These are phyloP conservation scores for Kazachstania africana DNA, from an alignment of 805 yeast species.

Conservation along the genomic window DNA sequence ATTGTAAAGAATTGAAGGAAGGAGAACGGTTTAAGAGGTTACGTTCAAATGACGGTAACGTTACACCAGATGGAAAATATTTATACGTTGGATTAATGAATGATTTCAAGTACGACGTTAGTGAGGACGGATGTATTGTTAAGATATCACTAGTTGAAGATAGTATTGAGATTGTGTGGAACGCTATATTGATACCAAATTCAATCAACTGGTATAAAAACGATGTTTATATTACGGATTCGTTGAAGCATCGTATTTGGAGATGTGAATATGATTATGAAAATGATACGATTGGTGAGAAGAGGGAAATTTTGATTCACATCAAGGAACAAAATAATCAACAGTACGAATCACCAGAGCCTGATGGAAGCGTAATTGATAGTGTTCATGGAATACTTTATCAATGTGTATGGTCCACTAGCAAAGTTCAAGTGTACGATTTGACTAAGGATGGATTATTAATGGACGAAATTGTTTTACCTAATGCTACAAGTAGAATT, in stretches of 20 bases:
- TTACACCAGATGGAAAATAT: constrained; percentile 58
- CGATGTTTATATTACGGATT: constrained; percentile 41
- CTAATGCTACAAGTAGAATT: constrained; percentile 44
- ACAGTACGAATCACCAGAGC: constrained; percentile 39
- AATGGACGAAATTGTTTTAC: constrained; percentile 41
- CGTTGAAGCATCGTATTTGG: constrained; percentile 36
- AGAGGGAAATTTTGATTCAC: constrained; percentile 30
- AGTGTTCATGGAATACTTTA: constrained; percentile 39
- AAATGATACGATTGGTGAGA: constrained; percentile 19
- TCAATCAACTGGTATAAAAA: constrained; percentile 47
- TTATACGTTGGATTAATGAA: constrained; percentile 78
- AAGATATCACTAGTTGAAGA: constrained; percentile 28
- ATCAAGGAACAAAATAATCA: constrained; percentile 16
- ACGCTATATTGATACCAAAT: constrained; percentile 48
- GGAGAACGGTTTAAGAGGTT: constrained; percentile 22
- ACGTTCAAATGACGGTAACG: constrained; percentile 75
- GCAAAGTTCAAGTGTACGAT: constrained; percentile 43
- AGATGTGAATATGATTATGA: constrained; percentile 22
- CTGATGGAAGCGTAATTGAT: constrained; percentile 70
- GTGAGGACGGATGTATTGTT: constrained; percentile 44
- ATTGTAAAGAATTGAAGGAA: constrained; percentile 22
- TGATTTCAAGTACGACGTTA: constrained; percentile 32
- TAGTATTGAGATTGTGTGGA: constrained; percentile 24
- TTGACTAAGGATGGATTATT: constrained; percentile 33
- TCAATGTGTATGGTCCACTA: constrained; percentile 56